phyloP scores from a whole-genome alignment of 208 protist genomes.

The Leishmania tarentolae region DNA sequence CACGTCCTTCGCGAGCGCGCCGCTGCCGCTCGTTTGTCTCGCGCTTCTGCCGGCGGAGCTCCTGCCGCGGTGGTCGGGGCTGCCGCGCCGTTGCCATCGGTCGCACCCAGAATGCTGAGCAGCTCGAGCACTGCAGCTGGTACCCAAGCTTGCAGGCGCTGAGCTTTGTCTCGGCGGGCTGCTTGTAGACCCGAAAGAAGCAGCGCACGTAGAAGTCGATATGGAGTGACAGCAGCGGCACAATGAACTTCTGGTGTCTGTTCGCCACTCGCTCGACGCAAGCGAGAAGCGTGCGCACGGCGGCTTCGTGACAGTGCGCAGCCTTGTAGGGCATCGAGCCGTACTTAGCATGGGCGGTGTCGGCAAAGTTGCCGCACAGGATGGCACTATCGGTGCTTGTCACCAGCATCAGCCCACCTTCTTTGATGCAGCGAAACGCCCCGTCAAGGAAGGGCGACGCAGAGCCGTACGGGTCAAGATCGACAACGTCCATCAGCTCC shows the following conservation, averaged over 20 bases:
- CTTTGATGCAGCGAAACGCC: slow-evolving; percentile 95
- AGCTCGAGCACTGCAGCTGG: slow-evolving; percentile 95
- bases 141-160: slow-evolving; percentile 87
- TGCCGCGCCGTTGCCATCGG: slow-evolving; percentile 76
- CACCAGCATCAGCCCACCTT: slow-evolving; percentile 97
- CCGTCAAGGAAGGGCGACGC: slow-evolving; percentile 97
- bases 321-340: slow-evolving; percentile 91
- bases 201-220: slow-evolving; percentile 99
- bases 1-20: slow-evolving; percentile 7
- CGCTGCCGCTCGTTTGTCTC: slow-evolving; percentile 21
- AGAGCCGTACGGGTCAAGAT: slow-evolving; percentile 99
- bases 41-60: slow-evolving; percentile 26
- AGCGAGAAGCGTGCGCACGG: slow-evolving; percentile 96
- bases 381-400: slow-evolving; percentile 99
- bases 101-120: slow-evolving; percentile 92
- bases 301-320: slow-evolving; percentile 95
- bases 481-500: slow-evolving; percentile 97
- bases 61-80: slow-evolving; percentile 26
- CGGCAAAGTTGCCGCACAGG: slow-evolving; percentile 97
- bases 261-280: slow-evolving; percentile 93
- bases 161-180: slow-evolving; percentile 90
- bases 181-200: slow-evolving; percentile 97
- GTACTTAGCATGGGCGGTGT: slow-evolving; percentile 98
- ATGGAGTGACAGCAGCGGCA: slow-evolving; percentile 95
- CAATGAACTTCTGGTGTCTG: slow-evolving; percentile 95